These are phyloP conservation scores for Mortierella sp. DNA, from an alignment of 371 early-diverging fungal genomes.

Conservation along the genomic window DNA sequence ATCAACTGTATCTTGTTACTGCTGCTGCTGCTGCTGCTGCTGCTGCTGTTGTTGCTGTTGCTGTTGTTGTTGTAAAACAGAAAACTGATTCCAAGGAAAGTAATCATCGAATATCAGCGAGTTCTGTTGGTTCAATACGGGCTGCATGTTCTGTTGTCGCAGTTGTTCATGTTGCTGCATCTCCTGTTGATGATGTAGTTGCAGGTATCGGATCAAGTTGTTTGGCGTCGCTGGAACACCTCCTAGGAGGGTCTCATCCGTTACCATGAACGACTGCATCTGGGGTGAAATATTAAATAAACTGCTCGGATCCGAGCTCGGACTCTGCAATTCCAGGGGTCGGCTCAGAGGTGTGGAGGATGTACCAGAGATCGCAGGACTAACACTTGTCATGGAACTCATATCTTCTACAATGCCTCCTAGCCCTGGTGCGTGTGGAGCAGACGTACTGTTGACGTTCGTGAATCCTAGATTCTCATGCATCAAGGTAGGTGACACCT, in stretches of 20 bases:
- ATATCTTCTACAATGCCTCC: constrained; percentile 8
- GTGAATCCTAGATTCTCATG: constrained; percentile 16
- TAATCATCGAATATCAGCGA: constrained; percentile 46
- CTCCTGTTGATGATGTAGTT: constrained; percentile 47
- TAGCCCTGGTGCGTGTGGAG: background rate
- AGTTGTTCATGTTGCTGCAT: constrained; percentile 30
- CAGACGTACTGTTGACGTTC: constrained; percentile 4
- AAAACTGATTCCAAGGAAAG: constrained; percentile 27
- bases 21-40: constrained; percentile 17
- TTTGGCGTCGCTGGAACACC: constrained; percentile 30
- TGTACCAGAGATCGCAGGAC: constrained; percentile 18
- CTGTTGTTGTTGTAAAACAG: constrained; percentile 18
- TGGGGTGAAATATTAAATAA: constrained; percentile 30
- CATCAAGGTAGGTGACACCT: constrained; percentile 41
- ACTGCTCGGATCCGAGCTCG: constrained; percentile 20
- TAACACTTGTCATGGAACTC: background rate
- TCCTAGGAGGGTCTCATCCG: constrained; percentile 29
- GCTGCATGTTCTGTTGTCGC: constrained; percentile 43
- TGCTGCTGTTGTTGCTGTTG: constrained; percentile 16
- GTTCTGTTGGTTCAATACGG: constrained; percentile 43
- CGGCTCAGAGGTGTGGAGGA: constrained; percentile 16
- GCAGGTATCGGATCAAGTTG: constrained; percentile 45
- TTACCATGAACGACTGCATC: constrained; percentile 19
- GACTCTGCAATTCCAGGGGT: constrained; percentile 17
- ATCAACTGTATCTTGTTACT: background rate